Evolutionary conservation across 352 stramenopile genomes (phyloP).

Genomic region (Globisporangium iwayamae): DNA sequence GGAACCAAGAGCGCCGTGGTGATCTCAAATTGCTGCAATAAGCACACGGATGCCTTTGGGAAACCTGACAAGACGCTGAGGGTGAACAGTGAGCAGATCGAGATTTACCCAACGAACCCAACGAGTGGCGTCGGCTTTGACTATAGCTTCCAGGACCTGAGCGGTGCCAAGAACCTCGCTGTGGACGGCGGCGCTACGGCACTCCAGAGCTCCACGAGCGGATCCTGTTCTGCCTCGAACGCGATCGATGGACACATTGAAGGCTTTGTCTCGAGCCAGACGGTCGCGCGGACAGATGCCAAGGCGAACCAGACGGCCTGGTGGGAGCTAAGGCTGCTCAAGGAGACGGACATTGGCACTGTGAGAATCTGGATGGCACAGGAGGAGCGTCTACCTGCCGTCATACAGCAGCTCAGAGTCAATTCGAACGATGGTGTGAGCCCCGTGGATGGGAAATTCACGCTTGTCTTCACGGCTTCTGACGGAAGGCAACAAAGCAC

Average conservation of each 20-base stretch:
- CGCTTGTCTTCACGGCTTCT: constrained; percentile 30
- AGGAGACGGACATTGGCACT: constrained; percentile 43
- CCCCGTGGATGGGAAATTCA: constrained; percentile 40
- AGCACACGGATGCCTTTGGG: constrained; percentile 36
- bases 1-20: constrained; percentile 30
- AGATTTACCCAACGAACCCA: constrained; percentile 35
- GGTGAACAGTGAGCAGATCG: constrained; percentile 43
- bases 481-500: constrained; percentile 23
- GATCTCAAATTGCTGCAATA: constrained; percentile 40
- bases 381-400: constrained; percentile 17
- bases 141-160: constrained; percentile 65
- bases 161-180: constrained; percentile 44
- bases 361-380: constrained; percentile 54
- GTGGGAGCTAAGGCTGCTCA: constrained; percentile 66
- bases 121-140: constrained; percentile 68
- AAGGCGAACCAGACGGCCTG: constrained; percentile 33
- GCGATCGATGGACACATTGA: constrained; percentile 64
- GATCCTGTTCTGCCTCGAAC: constrained; percentile 40
- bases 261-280: constrained; percentile 37
- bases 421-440: constrained; percentile 31
- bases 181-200: constrained; percentile 43
- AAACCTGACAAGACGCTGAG: constrained; percentile 32
- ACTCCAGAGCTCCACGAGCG: constrained; percentile 67
- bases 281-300: constrained; percentile 43
- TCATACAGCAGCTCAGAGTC: constrained; percentile 30